phyloP scores from a whole-genome alignment of 2,329 filamentous ascomycete species.

The Paracamarosporium sp. region DNA sequence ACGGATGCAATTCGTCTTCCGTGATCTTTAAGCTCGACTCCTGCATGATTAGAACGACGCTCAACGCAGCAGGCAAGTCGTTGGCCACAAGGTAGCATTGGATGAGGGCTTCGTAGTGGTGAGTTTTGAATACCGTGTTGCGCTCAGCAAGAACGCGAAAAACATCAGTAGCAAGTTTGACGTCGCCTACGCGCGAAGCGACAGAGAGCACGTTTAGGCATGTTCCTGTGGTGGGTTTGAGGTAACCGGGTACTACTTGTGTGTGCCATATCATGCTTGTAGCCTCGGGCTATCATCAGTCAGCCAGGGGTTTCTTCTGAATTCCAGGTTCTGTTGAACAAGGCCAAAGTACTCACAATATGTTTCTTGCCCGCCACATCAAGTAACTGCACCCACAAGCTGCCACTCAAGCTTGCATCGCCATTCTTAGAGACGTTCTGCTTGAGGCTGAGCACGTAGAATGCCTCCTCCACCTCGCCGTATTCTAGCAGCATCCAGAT shows the following conservation, averaged over 20 bases:
- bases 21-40: conserved; percentile 66
- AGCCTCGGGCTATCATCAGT: conserved; percentile 61
- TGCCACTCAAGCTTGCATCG: conserved; percentile 50
- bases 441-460: conserved; percentile 68
- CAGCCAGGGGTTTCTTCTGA: conserved; percentile 4
- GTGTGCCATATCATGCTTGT: conserved; percentile 75
- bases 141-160: conserved; percentile 69
- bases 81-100: conserved; percentile 69
- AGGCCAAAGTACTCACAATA: conserved; percentile 52
- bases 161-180: conserved; percentile 72
- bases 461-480: conserved; percentile 78
- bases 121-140: conserved; percentile 62
- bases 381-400: conserved; percentile 75
- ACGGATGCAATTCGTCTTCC: conserved; percentile 65
- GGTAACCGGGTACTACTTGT: conserved; percentile 64
- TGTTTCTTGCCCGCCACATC: conserved; percentile 72
- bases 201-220: conserved; percentile 74
- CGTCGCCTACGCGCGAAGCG: conserved; percentile 73
- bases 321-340: too few relatives aligned
- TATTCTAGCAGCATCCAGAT: conserved; percentile 75
- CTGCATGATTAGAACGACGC: conserved; percentile 76
- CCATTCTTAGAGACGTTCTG: conserved; percentile 45
- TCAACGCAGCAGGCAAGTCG: conserved; percentile 71
- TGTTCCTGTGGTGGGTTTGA: conserved; percentile 70
- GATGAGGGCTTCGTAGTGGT: conserved; percentile 83